A percentile compares a stretch with the other conserved stretches of the same genome.
Evolutionary conservation across 1,284 basidiomycete species (phyloP).

Genomic region (Trichosporon sp.): DNA sequence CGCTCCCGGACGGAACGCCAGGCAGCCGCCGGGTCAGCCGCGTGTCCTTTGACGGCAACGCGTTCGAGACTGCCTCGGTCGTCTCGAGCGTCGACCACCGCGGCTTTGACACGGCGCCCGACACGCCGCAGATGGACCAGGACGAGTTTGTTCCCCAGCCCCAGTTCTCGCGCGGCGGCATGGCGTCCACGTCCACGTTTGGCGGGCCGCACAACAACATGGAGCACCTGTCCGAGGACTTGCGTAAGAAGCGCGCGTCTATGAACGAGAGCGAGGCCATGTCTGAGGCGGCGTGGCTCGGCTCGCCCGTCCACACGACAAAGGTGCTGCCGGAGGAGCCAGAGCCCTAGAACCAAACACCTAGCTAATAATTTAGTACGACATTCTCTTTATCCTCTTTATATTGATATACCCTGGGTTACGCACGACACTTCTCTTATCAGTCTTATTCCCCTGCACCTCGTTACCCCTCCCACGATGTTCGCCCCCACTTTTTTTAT

Average conservation of each 20-base stretch:
- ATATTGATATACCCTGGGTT: neutral
- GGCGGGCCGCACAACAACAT: slow-evolving; percentile 7
- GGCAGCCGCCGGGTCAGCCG: slow-evolving; percentile 13
- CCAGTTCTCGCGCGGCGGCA: slow-evolving; percentile 7
- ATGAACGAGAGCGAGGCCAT: slow-evolving; percentile 17
- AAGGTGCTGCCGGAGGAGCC: slow-evolving; percentile 15
- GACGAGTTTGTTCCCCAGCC: slow-evolving; percentile 4
- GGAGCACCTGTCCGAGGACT: slow-evolving; percentile 1
- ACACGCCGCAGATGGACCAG: slow-evolving; percentile 18
- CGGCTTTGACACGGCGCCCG: slow-evolving; percentile 16
- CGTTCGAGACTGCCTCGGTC: neutral
- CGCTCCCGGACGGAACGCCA: slow-evolving; percentile 8
- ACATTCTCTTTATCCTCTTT: neutral
- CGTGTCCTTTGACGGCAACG: slow-evolving; percentile 4
- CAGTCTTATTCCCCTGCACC: neutral
- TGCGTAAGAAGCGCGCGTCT: slow-evolving; percentile 3
- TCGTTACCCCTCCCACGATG: neutral
- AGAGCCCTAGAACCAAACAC: neutral
- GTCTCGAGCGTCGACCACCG: slow-evolving; percentile 4
- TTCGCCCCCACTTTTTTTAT: neutral
- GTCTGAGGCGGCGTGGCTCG: slow-evolving; percentile 15
- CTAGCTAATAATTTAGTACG: neutral
- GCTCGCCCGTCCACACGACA: neutral
- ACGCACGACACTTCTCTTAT: neutral
- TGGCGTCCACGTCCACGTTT: slow-evolving; percentile 15